Percentiles rank a stretch among this genome's conserved stretches.
Evolutionary conservation across 2,329 filamentous ascomycete genomes (phyloP).

Genomic region (Falciphora oryzae): DNA sequence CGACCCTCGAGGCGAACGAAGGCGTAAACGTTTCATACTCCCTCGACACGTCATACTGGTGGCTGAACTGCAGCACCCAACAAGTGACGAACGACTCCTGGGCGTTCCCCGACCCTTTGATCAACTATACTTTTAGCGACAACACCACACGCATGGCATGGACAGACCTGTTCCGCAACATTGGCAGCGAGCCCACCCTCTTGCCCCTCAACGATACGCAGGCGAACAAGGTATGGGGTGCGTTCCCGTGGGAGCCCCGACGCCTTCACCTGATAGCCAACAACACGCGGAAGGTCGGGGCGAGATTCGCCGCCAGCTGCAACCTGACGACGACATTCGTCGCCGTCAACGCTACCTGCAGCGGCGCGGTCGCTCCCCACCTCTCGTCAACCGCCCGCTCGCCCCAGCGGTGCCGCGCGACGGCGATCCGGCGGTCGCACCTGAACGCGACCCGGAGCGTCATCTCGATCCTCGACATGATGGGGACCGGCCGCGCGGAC

Average conservation of each 20-base stretch:
- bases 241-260: background rate
- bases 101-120: background rate
- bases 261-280: background rate
- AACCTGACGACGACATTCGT: slow-evolving; percentile 10
- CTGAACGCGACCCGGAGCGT: background rate
- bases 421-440: slow-evolving; percentile 9
- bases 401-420: slow-evolving; percentile 6
- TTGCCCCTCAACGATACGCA: background rate
- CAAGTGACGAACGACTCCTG: background rate
- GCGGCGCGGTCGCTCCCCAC: background rate
- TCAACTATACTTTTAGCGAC: slow-evolving; percentile 7
- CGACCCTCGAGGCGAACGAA: background rate
- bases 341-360: slow-evolving; percentile 8
- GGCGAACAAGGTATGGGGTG: background rate
- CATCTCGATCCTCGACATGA: slow-evolving; percentile 11
- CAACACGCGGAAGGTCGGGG: background rate
- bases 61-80: slow-evolving; percentile 7
- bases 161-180: background rate
- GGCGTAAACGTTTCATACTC: slow-evolving; percentile 1
- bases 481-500: background rate
- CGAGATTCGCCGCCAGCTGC: slow-evolving; percentile 9
- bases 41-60: slow-evolving; percentile 11
- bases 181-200: background rate
- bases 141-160: slow-evolving; percentile 3
- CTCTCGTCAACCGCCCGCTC: background rate